Percentiles rank a stretch among this genome's conserved stretches.
Evolutionary conservation across 1,139 yeast species (phyloP).

Genomic region (Taphrina communis): DNA sequence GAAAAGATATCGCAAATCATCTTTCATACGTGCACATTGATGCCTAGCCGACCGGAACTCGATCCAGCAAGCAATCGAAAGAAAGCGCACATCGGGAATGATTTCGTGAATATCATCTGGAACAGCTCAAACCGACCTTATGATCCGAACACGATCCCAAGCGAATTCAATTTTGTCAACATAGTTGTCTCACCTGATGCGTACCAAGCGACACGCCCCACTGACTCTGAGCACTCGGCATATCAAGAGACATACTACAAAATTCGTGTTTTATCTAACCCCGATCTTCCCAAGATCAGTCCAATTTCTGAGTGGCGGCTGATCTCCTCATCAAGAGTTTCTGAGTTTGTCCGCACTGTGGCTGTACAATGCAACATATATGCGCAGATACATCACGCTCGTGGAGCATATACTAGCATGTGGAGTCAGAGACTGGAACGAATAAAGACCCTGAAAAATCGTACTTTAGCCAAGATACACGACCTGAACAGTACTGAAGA

Average conservation of each 20-base stretch:
- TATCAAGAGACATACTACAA: conserved; percentile 12
- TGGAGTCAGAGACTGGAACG: conserved; percentile 34
- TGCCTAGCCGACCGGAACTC: conserved; percentile 58
- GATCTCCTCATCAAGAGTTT: conserved; percentile 26
- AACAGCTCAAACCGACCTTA: conserved; percentile 73
- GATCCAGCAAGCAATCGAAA: conserved; percentile 62
- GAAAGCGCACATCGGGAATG: conserved; percentile 85
- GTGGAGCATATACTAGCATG: conserved; percentile 33
- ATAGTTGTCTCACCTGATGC: conserved; percentile 76
- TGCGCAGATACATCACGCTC: conserved; percentile 39
- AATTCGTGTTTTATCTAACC: conserved; percentile 22
- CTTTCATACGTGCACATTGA: conserved; percentile 80
- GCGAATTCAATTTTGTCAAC: conserved; percentile 82
- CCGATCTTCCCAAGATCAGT: conserved; percentile 26
- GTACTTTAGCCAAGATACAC: conserved; percentile 10
- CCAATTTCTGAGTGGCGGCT: conserved; percentile 33
- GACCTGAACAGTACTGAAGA: conserved; percentile 6
- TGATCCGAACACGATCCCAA: conserved; percentile 71
- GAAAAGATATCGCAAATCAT: conserved; percentile 74
- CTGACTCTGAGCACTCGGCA: not conserved
- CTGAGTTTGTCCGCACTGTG: conserved; percentile 30
- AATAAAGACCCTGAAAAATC: conserved; percentile 16
- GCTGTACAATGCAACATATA: conserved; percentile 35
- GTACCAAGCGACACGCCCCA: conserved; percentile 18
- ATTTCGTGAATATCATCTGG: conserved; percentile 77